Conservation (phyloP, 768 basidiomycete species). For the Lactarius psammicola region DNA sequence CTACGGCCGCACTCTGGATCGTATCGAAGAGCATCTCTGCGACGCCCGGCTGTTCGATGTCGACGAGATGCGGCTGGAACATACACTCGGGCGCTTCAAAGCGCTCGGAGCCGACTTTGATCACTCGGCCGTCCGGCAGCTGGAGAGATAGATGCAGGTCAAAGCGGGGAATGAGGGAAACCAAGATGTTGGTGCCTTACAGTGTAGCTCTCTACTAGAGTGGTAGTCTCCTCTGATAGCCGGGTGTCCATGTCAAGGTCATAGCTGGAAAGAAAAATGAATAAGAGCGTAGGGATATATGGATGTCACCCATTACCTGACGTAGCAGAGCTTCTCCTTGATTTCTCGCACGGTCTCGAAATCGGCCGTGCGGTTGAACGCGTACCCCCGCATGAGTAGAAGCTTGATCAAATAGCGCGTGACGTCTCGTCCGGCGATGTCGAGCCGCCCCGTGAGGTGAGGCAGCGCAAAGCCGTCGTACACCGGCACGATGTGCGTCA, state of each 20-base stretch:
- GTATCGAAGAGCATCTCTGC: constrained; percentile 99
- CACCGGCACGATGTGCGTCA: constrained; percentile 98
- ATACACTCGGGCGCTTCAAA: constrained; percentile 99
- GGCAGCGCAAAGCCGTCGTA: constrained; percentile 97
- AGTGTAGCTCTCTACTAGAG: constrained; percentile 93
- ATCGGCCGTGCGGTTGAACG: constrained; percentile 98
- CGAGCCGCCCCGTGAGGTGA: constrained; percentile 89
- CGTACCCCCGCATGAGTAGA: constrained; percentile 99
- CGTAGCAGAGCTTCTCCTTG: constrained; percentile 98
- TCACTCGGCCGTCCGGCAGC: constrained; percentile 75
- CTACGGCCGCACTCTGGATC: constrained; percentile 88
- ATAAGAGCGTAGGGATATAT: too few species aligned
- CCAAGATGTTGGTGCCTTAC: constrained; percentile 42
- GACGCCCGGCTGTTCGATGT: constrained; percentile 94
- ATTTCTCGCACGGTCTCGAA: constrained; percentile 99
- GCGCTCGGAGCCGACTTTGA: constrained; percentile 97
- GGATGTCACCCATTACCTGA: constrained; percentile 60
- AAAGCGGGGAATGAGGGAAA: constrained; percentile 6
- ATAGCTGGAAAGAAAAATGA: constrained; percentile 53
- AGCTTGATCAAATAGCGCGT: constrained; percentile 99
- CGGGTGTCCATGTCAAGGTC: constrained; percentile 95
- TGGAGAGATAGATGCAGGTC: constrained; percentile 60
- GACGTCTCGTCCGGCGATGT: constrained; percentile 97
- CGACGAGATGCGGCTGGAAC: constrained; percentile 99
- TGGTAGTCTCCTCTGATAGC: constrained; percentile 93